phyloP scores from a whole-genome alignment of 2,329 filamentous ascomycete species.

The Aspergillus sp. region DNA sequence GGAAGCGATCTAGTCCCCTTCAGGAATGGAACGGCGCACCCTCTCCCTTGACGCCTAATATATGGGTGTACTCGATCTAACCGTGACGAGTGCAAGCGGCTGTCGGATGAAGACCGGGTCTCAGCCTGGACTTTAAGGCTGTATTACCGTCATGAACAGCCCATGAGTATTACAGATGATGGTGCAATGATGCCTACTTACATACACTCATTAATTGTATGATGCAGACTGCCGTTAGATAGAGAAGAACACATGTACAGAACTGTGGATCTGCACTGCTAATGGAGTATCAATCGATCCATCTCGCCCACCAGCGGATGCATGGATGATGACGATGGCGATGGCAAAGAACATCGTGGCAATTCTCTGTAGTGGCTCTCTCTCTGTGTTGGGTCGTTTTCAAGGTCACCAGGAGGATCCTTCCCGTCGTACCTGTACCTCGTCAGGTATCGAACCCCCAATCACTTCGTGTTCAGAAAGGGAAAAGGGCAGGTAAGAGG shows the following conservation, averaged over 20 bases:
- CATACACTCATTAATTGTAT: background rate
- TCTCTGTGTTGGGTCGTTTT: background rate
- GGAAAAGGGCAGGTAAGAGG: background rate
- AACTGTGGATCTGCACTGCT: background rate
- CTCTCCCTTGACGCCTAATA: slow-evolving; percentile 14
- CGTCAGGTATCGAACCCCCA: slow-evolving; percentile 2
- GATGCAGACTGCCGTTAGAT: background rate
- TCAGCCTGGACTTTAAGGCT: slow-evolving; percentile 14
- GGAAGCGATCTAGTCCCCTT: slow-evolving; percentile 16
- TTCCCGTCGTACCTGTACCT: slow-evolving; percentile 4
- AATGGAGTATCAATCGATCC: background rate
- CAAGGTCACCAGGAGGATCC: slow-evolving; percentile 1
- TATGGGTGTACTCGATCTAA: slow-evolving; percentile 5
- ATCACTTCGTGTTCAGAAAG: slow-evolving; percentile 1
- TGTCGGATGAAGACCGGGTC: slow-evolving; percentile 15
- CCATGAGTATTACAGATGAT: background rate
- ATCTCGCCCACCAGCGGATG: background rate
- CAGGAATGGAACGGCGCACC: slow-evolving; percentile 2
- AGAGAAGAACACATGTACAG: no score
- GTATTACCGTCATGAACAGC: background rate
- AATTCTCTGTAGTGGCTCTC: background rate
- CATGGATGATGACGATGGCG: background rate
- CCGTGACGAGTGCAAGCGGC: slow-evolving; percentile 6
- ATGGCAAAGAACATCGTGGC: background rate
- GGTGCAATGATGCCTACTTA: background rate